Conservation (phyloP, 768 basidiomycete species). For the Candolleomyces aberdarensis region DNA sequence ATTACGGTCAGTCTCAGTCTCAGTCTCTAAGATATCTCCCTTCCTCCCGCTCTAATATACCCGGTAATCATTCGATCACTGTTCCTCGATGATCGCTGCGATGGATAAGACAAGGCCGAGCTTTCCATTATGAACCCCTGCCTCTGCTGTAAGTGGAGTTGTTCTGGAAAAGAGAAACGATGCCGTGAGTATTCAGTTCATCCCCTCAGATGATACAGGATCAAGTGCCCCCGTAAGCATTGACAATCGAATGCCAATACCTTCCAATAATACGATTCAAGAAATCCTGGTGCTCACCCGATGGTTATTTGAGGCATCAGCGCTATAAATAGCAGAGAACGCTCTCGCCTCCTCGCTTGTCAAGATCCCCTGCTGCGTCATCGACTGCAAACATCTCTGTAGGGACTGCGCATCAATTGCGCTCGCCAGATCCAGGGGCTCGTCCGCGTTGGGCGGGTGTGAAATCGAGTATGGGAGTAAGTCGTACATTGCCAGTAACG, state of each 20-base stretch:
- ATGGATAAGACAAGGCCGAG: no score
- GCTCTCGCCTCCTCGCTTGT: constrained; percentile 9
- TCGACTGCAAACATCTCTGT: constrained; percentile 20
- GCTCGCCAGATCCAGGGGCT: constrained; percentile 22
- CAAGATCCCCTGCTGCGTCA: constrained; percentile 14
- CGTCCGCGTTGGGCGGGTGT: constrained; percentile 21
- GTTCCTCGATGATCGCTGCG: no score
- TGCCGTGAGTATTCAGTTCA: no score
- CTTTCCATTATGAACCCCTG: no score
- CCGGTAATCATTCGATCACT: no score
- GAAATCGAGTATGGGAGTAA: constrained; percentile 30
- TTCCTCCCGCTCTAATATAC: no score
- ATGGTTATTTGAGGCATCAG: constrained; percentile 1
- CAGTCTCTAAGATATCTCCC: no score
- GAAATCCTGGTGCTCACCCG: background rate
- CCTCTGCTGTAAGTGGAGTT: no score
- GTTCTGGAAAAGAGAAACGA: no score
- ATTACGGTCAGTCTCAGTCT: no score
- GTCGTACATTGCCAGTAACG: constrained; percentile 27
- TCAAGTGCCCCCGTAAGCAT: no score
- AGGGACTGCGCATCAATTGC: constrained; percentile 24
- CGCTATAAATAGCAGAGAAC: constrained; percentile 13
- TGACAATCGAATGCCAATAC: background rate
- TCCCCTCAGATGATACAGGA: no score
- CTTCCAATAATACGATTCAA: background rate